Evolutionary conservation across 1,139 yeast genomes (phyloP).

Genomic region (Chernovozyma sophiae-reginae): DNA sequence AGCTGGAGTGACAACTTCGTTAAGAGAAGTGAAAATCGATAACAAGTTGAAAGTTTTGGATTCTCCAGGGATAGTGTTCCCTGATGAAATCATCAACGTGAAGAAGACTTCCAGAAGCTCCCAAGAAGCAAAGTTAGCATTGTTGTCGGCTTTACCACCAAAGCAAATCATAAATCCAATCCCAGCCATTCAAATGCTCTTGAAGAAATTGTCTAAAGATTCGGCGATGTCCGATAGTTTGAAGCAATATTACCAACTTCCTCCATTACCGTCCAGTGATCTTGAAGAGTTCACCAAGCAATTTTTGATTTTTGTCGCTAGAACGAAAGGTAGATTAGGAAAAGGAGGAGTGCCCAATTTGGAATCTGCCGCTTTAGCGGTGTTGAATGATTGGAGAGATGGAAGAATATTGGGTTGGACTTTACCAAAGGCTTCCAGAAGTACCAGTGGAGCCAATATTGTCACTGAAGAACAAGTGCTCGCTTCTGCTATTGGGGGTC

Average conservation of each 20-base stretch:
- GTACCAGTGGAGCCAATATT: constrained; percentile 15
- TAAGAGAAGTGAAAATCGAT: constrained; percentile 91
- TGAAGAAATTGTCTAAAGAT: constrained; percentile 70
- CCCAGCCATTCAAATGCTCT: constrained; percentile 71
- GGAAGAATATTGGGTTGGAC: constrained; percentile 94
- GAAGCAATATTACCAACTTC: constrained; percentile 68
- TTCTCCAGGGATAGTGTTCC: constrained; percentile 98
- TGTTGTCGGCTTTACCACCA: constrained; percentile 87
- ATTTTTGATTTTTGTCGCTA: constrained; percentile 87
- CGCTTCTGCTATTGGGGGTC: constrained; percentile 24
- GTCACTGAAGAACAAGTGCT: constrained; percentile 15
- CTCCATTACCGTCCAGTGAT: constrained; percentile 69
- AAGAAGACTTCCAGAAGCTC: constrained; percentile 51
- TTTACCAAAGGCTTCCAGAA: constrained; percentile 64
- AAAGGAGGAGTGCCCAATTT: constrained; percentile 92
- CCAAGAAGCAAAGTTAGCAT: constrained; percentile 82
- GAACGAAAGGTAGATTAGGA: constrained; percentile 88
- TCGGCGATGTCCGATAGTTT: constrained; percentile 74
- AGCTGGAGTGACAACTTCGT: constrained; percentile 92
- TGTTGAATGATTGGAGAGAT: constrained; percentile 95
- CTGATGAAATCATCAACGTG: constrained; percentile 50
- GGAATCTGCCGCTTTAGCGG: constrained; percentile 76
- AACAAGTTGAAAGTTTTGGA: constrained; percentile 84
- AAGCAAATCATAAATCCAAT: constrained; percentile 82
- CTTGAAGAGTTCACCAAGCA: constrained; percentile 72